Conservation (phyloP, 2,329 filamentous ascomycete species). For the Pezicula radicicola region DNA sequence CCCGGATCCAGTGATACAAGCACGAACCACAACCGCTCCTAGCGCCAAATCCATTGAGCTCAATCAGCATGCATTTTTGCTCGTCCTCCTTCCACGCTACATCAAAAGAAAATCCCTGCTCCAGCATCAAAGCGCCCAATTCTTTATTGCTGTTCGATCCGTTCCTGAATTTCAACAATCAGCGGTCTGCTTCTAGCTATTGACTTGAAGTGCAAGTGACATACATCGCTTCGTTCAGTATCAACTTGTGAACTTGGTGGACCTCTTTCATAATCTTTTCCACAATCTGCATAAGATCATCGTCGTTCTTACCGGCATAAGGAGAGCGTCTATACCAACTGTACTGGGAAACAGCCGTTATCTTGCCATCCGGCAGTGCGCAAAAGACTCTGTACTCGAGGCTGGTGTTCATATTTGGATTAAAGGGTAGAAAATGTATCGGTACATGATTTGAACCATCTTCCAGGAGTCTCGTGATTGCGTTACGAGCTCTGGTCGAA, state of each 20-base stretch:
- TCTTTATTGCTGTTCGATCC: too few species aligned
- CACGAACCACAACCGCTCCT: slow-evolving; percentile 41
- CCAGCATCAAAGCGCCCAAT: slow-evolving; percentile 5
- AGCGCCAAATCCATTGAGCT: slow-evolving; percentile 43
- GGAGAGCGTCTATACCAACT: slow-evolving; percentile 35
- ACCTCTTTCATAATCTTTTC: slow-evolving; percentile 18
- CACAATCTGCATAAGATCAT: slow-evolving; percentile 9
- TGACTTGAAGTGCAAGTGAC: slow-evolving; percentile 21
- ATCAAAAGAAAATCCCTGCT: slow-evolving; percentile 42
- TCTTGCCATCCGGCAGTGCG: slow-evolving; percentile 26
- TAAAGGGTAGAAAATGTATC: slow-evolving; percentile 39
- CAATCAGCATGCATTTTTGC: slow-evolving; percentile 29
- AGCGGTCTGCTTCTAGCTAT: neutral
- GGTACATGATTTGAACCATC: slow-evolving; percentile 18
- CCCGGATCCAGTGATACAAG: slow-evolving; percentile 41
- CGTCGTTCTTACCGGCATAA: slow-evolving; percentile 12
- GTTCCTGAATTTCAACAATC: too few species aligned
- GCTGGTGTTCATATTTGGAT: slow-evolving; percentile 33
- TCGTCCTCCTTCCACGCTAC: slow-evolving; percentile 32
- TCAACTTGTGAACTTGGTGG: slow-evolving; percentile 20
- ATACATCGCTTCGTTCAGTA: slow-evolving; percentile 20
- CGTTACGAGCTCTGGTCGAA: slow-evolving; percentile 33
- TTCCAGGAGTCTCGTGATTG: slow-evolving; percentile 26
- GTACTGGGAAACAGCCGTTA: slow-evolving; percentile 40
- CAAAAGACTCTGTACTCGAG: slow-evolving; percentile 43